Base-by-base conservation (phyloP, 169 alveolate species). In the Eimeria acervulina region DNA sequence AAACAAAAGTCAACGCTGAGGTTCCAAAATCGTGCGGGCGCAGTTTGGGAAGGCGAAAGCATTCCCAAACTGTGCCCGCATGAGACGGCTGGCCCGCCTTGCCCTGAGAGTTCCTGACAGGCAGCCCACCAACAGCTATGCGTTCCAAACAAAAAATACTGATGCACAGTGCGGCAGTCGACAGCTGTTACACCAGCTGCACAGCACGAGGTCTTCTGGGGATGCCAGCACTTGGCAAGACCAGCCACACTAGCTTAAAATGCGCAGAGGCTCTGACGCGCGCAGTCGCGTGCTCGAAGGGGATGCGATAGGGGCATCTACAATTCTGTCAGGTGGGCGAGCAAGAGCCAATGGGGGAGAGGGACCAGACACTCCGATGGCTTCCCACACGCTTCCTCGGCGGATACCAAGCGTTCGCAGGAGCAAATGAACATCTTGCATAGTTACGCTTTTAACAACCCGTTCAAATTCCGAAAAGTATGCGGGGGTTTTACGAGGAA, bases 321-420 rank as follows among this genome's bases (percentile, higher is more conserved):
- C 44, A 10, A 59, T 28, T 2, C 68, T 1, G 36, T 61, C 17
- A 61, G 93, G 93, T 13, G 78, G 74, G n/a, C 93, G 93, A 74
- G 66, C 44, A 47, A 90, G 90, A 19, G 63, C 66, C 31, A 90
- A 44, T 21, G 96, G 96, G 26, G 93, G 93, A 19, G 66, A 88
- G 23, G 96, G 96, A 40, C 96, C 96, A 23, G 96, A 80, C 19
- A 80, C 90, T 19, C 96, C 96, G 15, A 93, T 51, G 28, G 91
- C 96, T 63, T 81, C 96, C 93, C 93, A 93, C 72, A 80, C 51
- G 87, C 63, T 80, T 17, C 42, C 96, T 38, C 80, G 91, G 17
- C 88, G 92, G 74, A 81, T 3, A 23, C 93, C 96, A n/a, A 93
- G 90, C 33, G 96, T 61, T 44, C 76, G 91, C 59, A 81, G 33